These are phyloP conservation scores for Coniophora puteana DNA, from an alignment of 1,284 basidiomycete species.

Conservation along the genomic window DNA sequence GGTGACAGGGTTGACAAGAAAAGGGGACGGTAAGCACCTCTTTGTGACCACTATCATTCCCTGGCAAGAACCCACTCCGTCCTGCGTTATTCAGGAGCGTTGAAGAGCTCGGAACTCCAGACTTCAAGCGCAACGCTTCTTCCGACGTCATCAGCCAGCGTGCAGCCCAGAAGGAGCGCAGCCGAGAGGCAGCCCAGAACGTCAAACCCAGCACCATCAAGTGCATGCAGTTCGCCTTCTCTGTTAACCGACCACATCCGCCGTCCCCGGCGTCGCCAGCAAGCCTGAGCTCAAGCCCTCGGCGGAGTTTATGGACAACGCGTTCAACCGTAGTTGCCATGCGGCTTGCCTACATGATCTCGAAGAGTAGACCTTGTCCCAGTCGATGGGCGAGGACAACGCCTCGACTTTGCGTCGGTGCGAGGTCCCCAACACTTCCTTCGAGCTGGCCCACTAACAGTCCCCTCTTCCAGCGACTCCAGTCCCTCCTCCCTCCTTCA, in stretches of 20 bases:
- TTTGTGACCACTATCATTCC: constrained; percentile 24
- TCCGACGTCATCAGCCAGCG: constrained; percentile 74
- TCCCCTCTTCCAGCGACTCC: constrained; percentile 69
- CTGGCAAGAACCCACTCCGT: constrained; percentile 20
- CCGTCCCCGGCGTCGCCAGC: constrained; percentile 43
- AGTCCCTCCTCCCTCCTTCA: constrained; percentile 71
- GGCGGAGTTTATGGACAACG: constrained; percentile 57
- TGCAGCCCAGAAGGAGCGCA: constrained; percentile 74
- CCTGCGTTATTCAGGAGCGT: constrained; percentile 51
- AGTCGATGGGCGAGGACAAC: constrained; percentile 35
- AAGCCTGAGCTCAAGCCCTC: constrained; percentile 68
- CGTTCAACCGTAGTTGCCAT: constrained; percentile 35
- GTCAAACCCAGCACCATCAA: constrained; percentile 66
- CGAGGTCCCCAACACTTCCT: constrained; percentile 23
- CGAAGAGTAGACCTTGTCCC: constrained; percentile 11
- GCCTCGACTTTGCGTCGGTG: constrained; percentile 23
- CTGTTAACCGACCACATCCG: constrained; percentile 60
- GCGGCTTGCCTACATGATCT: constrained; percentile 24
- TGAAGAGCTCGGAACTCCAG: constrained; percentile 75
- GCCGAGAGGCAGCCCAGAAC: constrained; percentile 64
- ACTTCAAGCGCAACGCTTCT: constrained; percentile 68
- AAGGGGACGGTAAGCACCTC: constrained; percentile 66
- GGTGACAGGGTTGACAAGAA: constrained; percentile 85
- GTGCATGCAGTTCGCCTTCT: constrained; percentile 83
- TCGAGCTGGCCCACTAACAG: constrained; percentile 38